Conservation (phyloP, 2,329 filamentous ascomycete genomes). For the Apiospora phragmitis region DNA sequence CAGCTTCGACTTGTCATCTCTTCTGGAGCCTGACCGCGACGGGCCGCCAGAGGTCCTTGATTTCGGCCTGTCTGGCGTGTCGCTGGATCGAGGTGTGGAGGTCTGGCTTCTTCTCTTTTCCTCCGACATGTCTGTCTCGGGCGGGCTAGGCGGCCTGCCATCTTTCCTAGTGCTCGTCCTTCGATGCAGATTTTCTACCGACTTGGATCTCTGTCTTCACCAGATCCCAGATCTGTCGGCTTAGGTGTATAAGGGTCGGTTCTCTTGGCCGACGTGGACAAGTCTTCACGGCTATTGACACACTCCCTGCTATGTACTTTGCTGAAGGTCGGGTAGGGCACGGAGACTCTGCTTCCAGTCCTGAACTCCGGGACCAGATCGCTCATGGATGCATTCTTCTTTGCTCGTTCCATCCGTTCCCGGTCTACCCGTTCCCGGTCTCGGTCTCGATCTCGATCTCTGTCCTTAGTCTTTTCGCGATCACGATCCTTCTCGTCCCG, state of each 20-base stretch:
- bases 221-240: slow-evolving; percentile 65
- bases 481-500: slow-evolving; percentile 9
- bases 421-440: slow-evolving; percentile 10
- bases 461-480: slow-evolving; percentile 7
- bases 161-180: slow-evolving; percentile 36
- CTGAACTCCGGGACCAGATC: slow-evolving; percentile 34
- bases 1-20: slow-evolving; percentile 52
- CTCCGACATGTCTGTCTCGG: slow-evolving; percentile 61
- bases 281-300: slow-evolving; percentile 62
- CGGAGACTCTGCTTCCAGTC: slow-evolving; percentile 30
- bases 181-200: slow-evolving; percentile 40
- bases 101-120: slow-evolving; percentile 39
- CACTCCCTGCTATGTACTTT: slow-evolving; percentile 91
- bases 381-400: slow-evolving; percentile 31
- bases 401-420: slow-evolving; percentile 23
- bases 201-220: slow-evolving; percentile 50
- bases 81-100: slow-evolving; percentile 35
- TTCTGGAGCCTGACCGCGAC: slow-evolving; percentile 45
- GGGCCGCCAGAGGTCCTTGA: slow-evolving; percentile 45
- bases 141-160: slow-evolving; percentile 61
- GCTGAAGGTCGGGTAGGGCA: slow-evolving; percentile 36
- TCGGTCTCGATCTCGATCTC: slow-evolving; percentile 12
- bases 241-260: slow-evolving; percentile 65
- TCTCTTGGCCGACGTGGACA: slow-evolving; percentile 35
- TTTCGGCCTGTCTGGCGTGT: slow-evolving; percentile 39